Conservation (phyloP, 208 protist genomes). For the Trypanosoma platydactyli region DNA sequence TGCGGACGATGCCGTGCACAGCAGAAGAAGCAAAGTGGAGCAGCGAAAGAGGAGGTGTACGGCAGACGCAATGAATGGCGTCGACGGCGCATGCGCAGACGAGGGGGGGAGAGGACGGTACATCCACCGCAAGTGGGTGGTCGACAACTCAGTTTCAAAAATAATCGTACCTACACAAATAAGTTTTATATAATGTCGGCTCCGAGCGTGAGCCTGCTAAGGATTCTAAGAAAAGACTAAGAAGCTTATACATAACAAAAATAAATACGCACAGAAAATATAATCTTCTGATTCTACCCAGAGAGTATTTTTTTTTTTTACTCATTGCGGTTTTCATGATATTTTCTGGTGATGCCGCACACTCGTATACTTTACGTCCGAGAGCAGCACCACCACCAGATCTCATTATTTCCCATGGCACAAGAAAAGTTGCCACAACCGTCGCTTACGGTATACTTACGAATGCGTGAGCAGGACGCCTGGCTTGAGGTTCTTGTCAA, state of each 20-base stretch:
- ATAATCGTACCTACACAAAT: conserved; percentile 8
- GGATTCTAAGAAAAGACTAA: background rate
- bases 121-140: background rate
- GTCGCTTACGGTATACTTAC: conserved; percentile 44
- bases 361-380: no score
- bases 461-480: conserved; percentile 71
- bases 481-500: conserved; percentile 58
- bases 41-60: background rate
- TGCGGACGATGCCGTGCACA: background rate
- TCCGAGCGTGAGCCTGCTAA: no score
- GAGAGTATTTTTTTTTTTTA: background rate
- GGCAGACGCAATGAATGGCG: conserved; percentile 3
- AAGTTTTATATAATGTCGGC: background rate
- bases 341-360: no score
- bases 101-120: background rate
- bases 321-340: no score
- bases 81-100: no score
- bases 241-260: background rate
- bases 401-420: no score
- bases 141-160: background rate
- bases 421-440: no score
- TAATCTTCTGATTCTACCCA: no score
- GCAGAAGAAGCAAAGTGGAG: conserved; percentile 15
- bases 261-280: conserved; percentile 1
- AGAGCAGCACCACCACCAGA: no score